Percentiles rank a stretch among this genome's conserved stretches.
These are phyloP conservation scores for Sphaerostilbella broomeana DNA, from an alignment of 2,329 filamentous ascomycete genomes.

Conservation along the genomic window DNA sequence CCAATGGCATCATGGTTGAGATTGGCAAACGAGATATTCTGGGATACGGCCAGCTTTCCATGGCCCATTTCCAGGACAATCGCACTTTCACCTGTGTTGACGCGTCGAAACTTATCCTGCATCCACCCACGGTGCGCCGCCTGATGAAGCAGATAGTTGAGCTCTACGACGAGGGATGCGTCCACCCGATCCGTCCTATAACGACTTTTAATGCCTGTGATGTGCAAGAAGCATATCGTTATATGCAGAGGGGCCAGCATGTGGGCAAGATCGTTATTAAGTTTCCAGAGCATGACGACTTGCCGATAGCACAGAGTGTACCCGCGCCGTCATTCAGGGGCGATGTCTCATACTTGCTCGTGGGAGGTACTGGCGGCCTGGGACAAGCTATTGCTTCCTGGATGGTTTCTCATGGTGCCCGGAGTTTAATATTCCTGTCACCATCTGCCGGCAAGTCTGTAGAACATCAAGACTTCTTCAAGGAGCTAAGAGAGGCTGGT, in stretches of 20 bases:
- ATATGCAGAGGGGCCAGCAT: slow-evolving; percentile 17
- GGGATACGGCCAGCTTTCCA: slow-evolving; percentile 33
- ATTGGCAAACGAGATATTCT: slow-evolving; percentile 29
- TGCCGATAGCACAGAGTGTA: too few species aligned
- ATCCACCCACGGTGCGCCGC: background rate
- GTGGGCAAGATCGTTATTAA: slow-evolving; percentile 31
- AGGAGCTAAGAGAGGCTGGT: slow-evolving; percentile 22
- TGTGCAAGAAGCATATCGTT: slow-evolving; percentile 15
- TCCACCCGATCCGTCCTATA: slow-evolving; percentile 1
- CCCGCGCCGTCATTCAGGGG: background rate
- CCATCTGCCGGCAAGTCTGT: slow-evolving; percentile 18
- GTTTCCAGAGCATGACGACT: slow-evolving; percentile 20
- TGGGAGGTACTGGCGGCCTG: slow-evolving; percentile 28
- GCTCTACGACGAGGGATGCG: slow-evolving; percentile 3
- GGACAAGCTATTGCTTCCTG: slow-evolving; percentile 24
- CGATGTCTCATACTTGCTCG: slow-evolving; percentile 18
- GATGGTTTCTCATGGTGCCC: slow-evolving; percentile 25
- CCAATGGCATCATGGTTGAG: slow-evolving; percentile 30
- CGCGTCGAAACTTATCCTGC: slow-evolving; percentile 15
- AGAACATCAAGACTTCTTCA: slow-evolving; percentile 15
- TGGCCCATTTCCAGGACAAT: slow-evolving; percentile 35
- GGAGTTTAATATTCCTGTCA: slow-evolving; percentile 22
- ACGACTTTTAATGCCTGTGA: slow-evolving; percentile 3
- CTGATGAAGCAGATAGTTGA: slow-evolving; percentile 7
- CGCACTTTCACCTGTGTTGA: slow-evolving; percentile 28